Evolutionary conservation across 202 grass and related monocot genomes (phyloP), one percentile per base, ranked within the genome.

Genomic region (Hordeum pubiflorum): DNA sequence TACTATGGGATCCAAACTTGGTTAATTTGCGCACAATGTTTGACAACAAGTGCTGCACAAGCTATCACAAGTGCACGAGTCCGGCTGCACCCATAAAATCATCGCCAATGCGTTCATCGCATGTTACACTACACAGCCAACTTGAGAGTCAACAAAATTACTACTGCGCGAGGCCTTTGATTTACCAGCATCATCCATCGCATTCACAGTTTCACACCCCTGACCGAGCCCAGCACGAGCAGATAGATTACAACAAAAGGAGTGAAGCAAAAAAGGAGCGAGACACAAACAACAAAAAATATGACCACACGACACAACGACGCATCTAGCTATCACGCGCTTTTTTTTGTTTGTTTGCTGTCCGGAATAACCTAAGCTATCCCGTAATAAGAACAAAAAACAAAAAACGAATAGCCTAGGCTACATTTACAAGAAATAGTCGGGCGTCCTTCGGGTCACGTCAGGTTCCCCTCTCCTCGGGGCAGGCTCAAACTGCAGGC

Each of bases 371-470:
- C 9, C 26, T 52, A 55, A 12, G 70, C 70, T 54, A 73, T 71
- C 40, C 68, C 40, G 22, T 17, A 27, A n/a, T 29, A 29, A 29
- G 27, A 27, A 70, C 6, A 50, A 50, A 10, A 38, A 70, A 44
- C 7, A 31, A 1, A 27, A 46, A 70, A 44, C 7, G 27, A 54
- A 54, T 44, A 32, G 17, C 26, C 70, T 54, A 73, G 18, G 9
- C 70, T 73, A 73, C 27, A 73, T 73, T 73, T 73, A 73, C 70
- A 73, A 73, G 70, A 73, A 73, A 73, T 73, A 73, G 70, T 73
- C 70, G 0, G 70, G 70, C 17, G 70, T 73, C 32, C 70, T 73
- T 32, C 70, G 70, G 6, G 70, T 73, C 70, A 73, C 70, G 44
- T 73, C 70, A 55, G 70, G 70, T 26, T 73, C 70, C 0, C 70